Evolutionary conservation across 2,329 filamentous ascomycete species (phyloP), one percentile per base, ranked within the genome.

Genomic region (Sporothrix pallida): DNA sequence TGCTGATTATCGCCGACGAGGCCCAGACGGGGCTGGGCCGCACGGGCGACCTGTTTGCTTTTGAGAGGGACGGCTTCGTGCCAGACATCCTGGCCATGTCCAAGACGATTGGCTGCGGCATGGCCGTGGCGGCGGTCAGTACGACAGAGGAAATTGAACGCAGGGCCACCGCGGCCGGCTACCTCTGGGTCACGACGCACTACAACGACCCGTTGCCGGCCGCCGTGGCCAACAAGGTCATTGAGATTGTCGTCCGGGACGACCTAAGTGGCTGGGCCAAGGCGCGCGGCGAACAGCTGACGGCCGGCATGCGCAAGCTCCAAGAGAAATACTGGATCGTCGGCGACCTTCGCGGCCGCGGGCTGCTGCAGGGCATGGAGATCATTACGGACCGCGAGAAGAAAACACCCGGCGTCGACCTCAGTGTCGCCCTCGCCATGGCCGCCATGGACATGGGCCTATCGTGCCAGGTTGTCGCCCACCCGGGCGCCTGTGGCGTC

Each of bases 201-300:
- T 80, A 90, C 68, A 90, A 91, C 75, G 89, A 91, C 75, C 88
- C 89, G 0, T 80, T 91, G 0, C 85, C 88, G 0, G 87, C 87
- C 0, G 87, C 88, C 0, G 87, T 91, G 0, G 88, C 88, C 0
- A 82, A 87, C 75, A 90, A 90, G 77, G 88, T 90, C 1, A 82
- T 91, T 1, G 88, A 91, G 74, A 88, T 90, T 13, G 87, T 91
- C 0, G 81, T 87, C 23, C 82, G 88, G 88, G 56, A 58, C 56
- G 56, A 58, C 56, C 9, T 58, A 20, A 58, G 56, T 6, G 56
- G 20, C 23, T 58, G 56, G 56, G 56, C 56, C 23, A 26, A 15
- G 23, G 56, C 56, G 10, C 56, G 56, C 23, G 56, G 56, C 1
- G 74, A 80, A 1, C 78, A 84, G 26, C 80, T 90, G 2, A 85